Base-by-base conservation (phyloP, 2,329 filamentous ascomycete species). In the Westerdykella ornata region DNA sequence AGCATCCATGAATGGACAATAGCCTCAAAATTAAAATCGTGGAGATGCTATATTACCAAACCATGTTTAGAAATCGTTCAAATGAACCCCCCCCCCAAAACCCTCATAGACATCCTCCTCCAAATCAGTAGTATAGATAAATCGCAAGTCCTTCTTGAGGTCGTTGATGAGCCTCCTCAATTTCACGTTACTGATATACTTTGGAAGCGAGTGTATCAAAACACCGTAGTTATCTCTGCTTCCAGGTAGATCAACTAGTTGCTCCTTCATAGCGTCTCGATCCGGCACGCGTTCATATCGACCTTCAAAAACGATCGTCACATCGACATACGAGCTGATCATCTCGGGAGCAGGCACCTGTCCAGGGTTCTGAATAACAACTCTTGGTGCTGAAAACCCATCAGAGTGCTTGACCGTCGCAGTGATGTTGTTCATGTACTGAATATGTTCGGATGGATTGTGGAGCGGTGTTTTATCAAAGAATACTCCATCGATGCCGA, bases 401-500 rank as follows among this genome's bases (percentile, higher is more conserved):
- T 49, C 32, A 1, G 43, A 31, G 17, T 49, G 38, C 9, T 47
- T 41, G 22, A 62, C 50, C 15, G 53, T 48, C 8, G 43, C 48
- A 29, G 46, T 52, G n/a, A 56, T 45, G 19, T 53, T 58, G 14
- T 44, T 42, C 40, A 62, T 17, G 36, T 59, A 60, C n/a, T 34
- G 40, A 3, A 38, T 16, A 14, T 44, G 38, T 5, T 44, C 20
- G 8, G 41, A 38, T 6, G 46, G 37, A 15, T 52, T 44, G 11
- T 44, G 36, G 17, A 39, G 42, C 0, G 72, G 72, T 22, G 70
- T 69, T 49, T 72, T 71, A 47, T 75, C 72, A 42, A 76, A 71
- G 54, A 72, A 75, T 43, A 76, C 72, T 40, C 73, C 73, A 31
- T 66, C 59, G 41, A 75, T 55, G 1, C 37, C 42, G 5, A 59